A percentile compares a stretch with the other conserved stretches of the same genome.
Conservation (phyloP, 2,329 filamentous ascomycete species). For the Neonectria magnoliae region DNA sequence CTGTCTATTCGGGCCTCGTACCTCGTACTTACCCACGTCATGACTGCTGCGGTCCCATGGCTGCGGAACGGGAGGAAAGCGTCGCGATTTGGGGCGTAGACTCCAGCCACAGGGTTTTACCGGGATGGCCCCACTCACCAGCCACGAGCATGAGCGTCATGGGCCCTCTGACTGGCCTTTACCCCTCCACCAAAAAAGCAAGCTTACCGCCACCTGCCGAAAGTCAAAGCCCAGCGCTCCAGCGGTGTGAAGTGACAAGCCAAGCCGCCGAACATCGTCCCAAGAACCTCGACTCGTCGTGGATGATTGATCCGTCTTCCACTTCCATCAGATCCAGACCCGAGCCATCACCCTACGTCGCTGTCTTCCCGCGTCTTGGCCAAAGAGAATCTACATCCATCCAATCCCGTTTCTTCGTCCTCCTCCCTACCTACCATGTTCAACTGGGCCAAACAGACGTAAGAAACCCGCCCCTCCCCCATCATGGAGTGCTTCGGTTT, state of each 20-base stretch:
- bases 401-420: background rate
- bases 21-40: background rate
- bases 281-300: constrained; percentile 13
- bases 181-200: constrained; percentile 17
- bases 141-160: constrained; percentile 23
- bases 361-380: constrained; percentile 5
- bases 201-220: constrained; percentile 6
- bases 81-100: background rate
- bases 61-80: background rate
- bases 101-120: background rate
- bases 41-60: background rate
- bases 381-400: background rate
- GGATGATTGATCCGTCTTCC: constrained; percentile 13
- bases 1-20: background rate
- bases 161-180: background rate
- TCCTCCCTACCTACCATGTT: constrained; percentile 69
- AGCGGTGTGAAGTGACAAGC: constrained; percentile 24
- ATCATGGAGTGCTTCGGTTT: background rate
- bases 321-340: constrained; percentile 7
- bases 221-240: constrained; percentile 2
- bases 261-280: background rate
- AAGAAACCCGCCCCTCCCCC: constrained; percentile 50
- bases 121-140: constrained; percentile 10
- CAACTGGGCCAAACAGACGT: constrained; percentile 96
- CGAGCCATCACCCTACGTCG: constrained; percentile 1